Evolutionary conservation across 1,284 basidiomycete genomes (phyloP).

Genomic region (Sporisorium scitamineum): DNA sequence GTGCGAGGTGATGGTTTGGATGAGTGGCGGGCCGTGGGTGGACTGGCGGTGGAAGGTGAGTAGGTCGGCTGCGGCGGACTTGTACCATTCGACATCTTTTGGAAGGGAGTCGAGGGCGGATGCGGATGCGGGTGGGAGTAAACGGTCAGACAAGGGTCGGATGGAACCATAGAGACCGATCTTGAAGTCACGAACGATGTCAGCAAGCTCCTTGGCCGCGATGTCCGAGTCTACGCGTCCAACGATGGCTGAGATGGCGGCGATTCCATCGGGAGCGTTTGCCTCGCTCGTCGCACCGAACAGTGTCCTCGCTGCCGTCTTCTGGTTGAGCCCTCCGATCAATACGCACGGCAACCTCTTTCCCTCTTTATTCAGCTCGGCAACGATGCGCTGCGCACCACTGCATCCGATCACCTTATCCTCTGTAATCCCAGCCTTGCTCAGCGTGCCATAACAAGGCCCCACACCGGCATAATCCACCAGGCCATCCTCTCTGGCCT

Average conservation of each 20-base stretch:
- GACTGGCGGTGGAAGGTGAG: slow-evolving; percentile 36
- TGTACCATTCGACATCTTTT: slow-evolving; percentile 31
- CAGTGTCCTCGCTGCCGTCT: slow-evolving; percentile 59
- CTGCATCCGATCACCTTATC: slow-evolving; percentile 58
- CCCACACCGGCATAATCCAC: slow-evolving; percentile 91
- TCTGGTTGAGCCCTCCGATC: slow-evolving; percentile 65
- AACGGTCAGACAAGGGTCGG: too few relatives aligned
- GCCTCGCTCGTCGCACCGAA: slow-evolving; percentile 47
- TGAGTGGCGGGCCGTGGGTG: slow-evolving; percentile 46
- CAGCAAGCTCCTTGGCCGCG: slow-evolving; percentile 72
- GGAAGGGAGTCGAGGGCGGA: slow-evolving; percentile 10
- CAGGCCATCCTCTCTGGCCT: slow-evolving; percentile 24
- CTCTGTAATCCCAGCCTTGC: slow-evolving; percentile 66
- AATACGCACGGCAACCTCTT: slow-evolving; percentile 62
- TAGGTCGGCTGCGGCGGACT: slow-evolving; percentile 19
- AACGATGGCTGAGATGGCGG: slow-evolving; percentile 90
- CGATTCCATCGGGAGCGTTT: slow-evolving; percentile 75
- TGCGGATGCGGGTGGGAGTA: slow-evolving; percentile 31
- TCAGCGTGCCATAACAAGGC: slow-evolving; percentile 69
- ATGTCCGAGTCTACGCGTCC: slow-evolving; percentile 76
- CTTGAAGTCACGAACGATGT: slow-evolving; percentile 69
- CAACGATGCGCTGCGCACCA: slow-evolving; percentile 55
- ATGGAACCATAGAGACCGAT: too few relatives aligned
- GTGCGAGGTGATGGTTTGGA: slow-evolving; percentile 83
- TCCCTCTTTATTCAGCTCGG: slow-evolving; percentile 16